Conservation (phyloP, 2,329 filamentous ascomycete genomes). For the Colletotrichum noveboracense region DNA sequence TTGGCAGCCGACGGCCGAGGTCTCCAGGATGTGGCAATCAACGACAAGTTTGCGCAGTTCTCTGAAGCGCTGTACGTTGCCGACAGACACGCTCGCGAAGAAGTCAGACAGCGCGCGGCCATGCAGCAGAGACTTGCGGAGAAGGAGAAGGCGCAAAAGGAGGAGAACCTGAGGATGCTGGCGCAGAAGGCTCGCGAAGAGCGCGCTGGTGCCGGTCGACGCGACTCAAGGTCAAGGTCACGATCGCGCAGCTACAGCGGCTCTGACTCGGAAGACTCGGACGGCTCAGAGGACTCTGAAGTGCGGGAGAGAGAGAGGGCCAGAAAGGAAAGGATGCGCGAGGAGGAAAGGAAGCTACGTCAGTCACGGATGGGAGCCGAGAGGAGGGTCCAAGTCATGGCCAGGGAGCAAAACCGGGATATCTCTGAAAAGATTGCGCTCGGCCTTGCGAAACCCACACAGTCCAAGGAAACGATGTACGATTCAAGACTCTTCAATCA, state of each 20-base stretch:
- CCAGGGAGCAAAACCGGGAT: constrained; percentile 93
- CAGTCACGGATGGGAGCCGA: constrained; percentile 97
- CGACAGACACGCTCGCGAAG: constrained; percentile 92
- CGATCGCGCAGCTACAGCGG: constrained; percentile 57
- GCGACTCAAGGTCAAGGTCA: constrained; percentile 42
- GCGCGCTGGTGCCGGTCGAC: constrained; percentile 59
- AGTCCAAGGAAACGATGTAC: constrained; percentile 93
- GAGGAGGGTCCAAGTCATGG: constrained; percentile 88
- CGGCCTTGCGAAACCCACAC: constrained; percentile 92
- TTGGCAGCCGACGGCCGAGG: constrained; percentile 92
- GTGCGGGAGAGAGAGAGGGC: constrained; percentile 78
- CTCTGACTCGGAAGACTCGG: constrained; percentile 52
- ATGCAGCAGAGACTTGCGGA: constrained; percentile 98
- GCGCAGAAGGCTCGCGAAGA: constrained; percentile 94
- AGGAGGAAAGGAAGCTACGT: constrained; percentile 87
- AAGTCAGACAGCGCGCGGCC: constrained; percentile 87
- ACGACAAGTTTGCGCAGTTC: constrained; percentile 98
- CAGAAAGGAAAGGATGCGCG: constrained; percentile 77
- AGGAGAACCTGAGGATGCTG: constrained; percentile 85
- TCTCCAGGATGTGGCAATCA: constrained; percentile 92
- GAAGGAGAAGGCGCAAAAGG: constrained; percentile 94
- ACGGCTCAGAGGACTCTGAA: constrained; percentile 70
- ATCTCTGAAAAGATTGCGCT: constrained; percentile 97
- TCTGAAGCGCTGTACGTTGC: constrained; percentile 94
- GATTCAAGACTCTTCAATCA: constrained; percentile 96